Base-by-base conservation (phyloP, 2,329 filamentous ascomycete genomes). In the Fusarium miscanthi region DNA sequence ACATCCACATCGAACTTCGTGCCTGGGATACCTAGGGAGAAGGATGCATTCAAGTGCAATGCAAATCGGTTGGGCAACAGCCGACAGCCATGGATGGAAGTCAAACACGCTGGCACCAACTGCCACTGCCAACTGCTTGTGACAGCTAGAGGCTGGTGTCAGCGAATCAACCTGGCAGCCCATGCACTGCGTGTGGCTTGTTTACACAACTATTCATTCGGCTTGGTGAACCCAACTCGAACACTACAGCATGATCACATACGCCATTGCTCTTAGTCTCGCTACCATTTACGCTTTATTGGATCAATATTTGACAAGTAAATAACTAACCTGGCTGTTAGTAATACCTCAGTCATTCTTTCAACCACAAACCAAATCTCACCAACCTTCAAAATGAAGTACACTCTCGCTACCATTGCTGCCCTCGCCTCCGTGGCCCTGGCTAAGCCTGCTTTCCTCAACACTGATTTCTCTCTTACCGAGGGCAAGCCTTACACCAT, bases 381-480 rank as follows among this genome's bases (percentile, higher is more conserved):
- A 35, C 62, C 65, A 64, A 70, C 63, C 66, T 73, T 78, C 79
- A 81, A 75, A 66, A 83, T 83, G 81, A 81, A 82, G 80, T 80
- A 77, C 75, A 78, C 80, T 58, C 35, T 78, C 73, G 77, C 73
- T 73, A 66, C 77, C 59, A 45, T 81, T 58, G 74, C 78, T 68
- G 72, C 79, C 73, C 53, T 81, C 46, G 79, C 75, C 66, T 70
- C 71, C 67, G 63, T 74, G 57, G 79, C 63, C 63, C 37, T 77
- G 58, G 81, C 80, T 49, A 54, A 75, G 70, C 81, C 81, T 53
- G 33, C 52, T 25, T 77, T 83, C 75, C 69, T 75, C 74, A 83
- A 83, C 80, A 68, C 59, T 33, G 35, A 65, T 8, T 81, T 79
- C 64, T 42, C 75, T 4, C 69, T 82, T 37, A 30, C 60, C 10